phyloP scores from a whole-genome alignment of 1,139 yeast genomes.

The Citeromyces hawaiiensis region DNA sequence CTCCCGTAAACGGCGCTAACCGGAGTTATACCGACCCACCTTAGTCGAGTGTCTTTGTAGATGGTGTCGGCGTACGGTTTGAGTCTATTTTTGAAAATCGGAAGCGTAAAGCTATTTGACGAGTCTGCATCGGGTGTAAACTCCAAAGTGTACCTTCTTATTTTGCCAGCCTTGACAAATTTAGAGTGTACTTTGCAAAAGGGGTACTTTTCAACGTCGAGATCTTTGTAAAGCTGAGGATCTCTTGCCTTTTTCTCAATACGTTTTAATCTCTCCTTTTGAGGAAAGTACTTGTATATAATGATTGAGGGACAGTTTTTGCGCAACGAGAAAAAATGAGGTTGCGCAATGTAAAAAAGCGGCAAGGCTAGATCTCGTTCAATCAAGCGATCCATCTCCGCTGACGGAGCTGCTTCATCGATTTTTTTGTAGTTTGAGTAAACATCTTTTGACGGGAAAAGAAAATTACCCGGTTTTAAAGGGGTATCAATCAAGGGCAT shows the following conservation, averaged over 20 bases:
- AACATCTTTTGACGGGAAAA: no score
- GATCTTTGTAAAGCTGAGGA: slow-evolving; percentile 2
- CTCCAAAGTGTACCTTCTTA: slow-evolving; percentile 5
- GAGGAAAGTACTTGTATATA: slow-evolving; percentile 4
- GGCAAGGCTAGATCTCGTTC: slow-evolving; percentile 4
- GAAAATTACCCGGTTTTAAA: no score
- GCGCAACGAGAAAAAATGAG: slow-evolving; percentile 5
- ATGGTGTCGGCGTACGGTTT: slow-evolving; percentile 7
- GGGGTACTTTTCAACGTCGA: slow-evolving; percentile 2
- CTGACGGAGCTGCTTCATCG: no score
- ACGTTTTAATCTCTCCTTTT: slow-evolving; percentile 2
- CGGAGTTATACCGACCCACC: slow-evolving; percentile 8
- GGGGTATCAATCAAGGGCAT: no score
- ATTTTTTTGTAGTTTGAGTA: no score
- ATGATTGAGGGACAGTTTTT: slow-evolving; percentile 8
- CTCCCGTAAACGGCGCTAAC: slow-evolving; percentile 5
- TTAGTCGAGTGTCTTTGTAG: slow-evolving; percentile 6
- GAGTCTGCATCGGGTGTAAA: slow-evolving; percentile 4
- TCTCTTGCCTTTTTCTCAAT: background rate
- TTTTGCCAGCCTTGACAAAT: slow-evolving; percentile 5
- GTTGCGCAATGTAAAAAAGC: slow-evolving; percentile 5
- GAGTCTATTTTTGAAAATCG: slow-evolving; percentile 6
- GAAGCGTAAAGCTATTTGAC: slow-evolving; percentile 3
- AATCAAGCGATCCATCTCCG: no score
- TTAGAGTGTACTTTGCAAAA: slow-evolving; percentile 7